Evolutionary conservation across 2,329 filamentous ascomycete species (phyloP), one percentile per base, ranked within the genome.

Genomic region (Penicillium sp.): DNA sequence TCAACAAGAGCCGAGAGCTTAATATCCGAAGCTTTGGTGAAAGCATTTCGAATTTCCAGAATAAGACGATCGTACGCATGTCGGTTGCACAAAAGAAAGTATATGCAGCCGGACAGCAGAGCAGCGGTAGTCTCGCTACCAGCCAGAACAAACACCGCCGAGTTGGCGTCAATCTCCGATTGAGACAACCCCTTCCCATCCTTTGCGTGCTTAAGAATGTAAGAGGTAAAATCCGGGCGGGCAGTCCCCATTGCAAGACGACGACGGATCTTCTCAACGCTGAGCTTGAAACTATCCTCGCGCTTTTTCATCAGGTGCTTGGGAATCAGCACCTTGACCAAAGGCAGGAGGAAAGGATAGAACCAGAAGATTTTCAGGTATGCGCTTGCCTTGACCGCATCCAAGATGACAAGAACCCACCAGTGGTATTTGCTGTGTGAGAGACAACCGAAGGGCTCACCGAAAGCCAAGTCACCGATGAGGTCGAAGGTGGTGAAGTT

Each of bases 401-500:
- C 53, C 39, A 64, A 55, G 22, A 68, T 58, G 6, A 62, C 55
- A 2, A 54, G 41, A 7, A 69, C 59, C 65, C 66, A 69, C 33
- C 55, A 57, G 39, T 69, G 66, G 19, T 63, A 59, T 13, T 54
- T 48, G 27, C 52, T 60, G n/a, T 59, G 40, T 7, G 56, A 51
- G 3, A 69, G 58, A 49, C 64, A 66, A 31, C 60, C 56, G 37
- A 69, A 68, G 0, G 66, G 55, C 39, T 69, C 63, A 6, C 64
- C 65, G 36, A 68, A 69, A 6, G 61, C 58, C 5, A 69, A 55
- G 25, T 69, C 66, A 11, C 67, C 67, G 44, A 68, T 69, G 4
- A 68, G 50, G 35, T 70, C 67, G 47, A 70, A 70, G 10, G 64
- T 65, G 5, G 54, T 59, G 42, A 60, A 64, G 40, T 64, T 62